phyloP scores from a whole-genome alignment of 805 yeast species.

The Wickerhamiella musiphila region DNA sequence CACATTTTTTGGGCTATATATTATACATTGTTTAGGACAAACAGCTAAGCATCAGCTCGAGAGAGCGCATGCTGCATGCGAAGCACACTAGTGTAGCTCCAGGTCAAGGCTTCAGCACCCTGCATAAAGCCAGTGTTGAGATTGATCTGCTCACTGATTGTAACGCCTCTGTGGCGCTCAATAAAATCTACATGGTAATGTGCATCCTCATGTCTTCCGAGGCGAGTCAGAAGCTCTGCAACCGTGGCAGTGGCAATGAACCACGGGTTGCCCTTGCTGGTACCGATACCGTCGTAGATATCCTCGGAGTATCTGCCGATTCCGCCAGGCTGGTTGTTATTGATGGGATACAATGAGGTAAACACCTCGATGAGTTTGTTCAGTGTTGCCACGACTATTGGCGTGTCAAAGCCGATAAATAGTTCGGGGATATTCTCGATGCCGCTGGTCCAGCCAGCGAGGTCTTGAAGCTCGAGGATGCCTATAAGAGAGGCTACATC shows the following conservation, averaged over 20 bases:
- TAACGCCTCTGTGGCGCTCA: conserved; percentile 38
- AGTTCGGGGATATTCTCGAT: conserved; percentile 9
- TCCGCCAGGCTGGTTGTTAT: conserved; percentile 20
- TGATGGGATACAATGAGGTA: conserved; percentile 63
- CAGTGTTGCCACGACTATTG: conserved; percentile 1
- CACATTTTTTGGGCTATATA: no score
- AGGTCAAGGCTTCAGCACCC: conserved; percentile 76
- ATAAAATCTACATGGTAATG: conserved; percentile 21
- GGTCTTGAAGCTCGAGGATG: conserved; percentile 4
- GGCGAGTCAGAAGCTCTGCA: conserved; percentile 15
- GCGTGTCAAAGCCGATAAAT: neutral
- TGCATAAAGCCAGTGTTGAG: conserved; percentile 65
- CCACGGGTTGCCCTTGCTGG: conserved; percentile 86
- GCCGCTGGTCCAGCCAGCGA: conserved; percentile 9
- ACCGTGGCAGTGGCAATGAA: conserved; percentile 34
- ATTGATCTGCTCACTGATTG: conserved; percentile 80
- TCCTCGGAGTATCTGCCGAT: conserved; percentile 91
- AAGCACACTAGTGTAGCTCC: conserved; percentile 77
- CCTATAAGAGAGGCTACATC: conserved; percentile 9
- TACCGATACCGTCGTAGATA: conserved; percentile 56
- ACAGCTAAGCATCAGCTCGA: no score
- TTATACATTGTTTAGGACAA: no score
- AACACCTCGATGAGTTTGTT: conserved; percentile 38
- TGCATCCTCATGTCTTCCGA: conserved; percentile 3
- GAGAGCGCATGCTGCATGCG: conserved; percentile 17